phyloP scores from a whole-genome alignment of 164 flowering plant genomes.

The Chimonanthus salicifolius region DNA sequence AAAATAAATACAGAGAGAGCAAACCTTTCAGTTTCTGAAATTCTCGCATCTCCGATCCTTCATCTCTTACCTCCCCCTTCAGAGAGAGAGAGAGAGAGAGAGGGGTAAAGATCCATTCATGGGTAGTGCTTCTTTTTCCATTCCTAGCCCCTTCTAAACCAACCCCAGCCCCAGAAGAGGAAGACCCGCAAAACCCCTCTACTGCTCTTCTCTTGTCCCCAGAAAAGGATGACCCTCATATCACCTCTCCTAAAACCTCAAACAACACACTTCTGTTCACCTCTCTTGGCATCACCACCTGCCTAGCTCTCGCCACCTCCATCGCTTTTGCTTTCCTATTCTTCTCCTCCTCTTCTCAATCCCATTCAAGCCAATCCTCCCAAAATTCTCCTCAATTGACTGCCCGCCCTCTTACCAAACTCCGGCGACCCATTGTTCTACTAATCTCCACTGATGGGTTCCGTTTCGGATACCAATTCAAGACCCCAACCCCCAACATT shows the following conservation, averaged over 20 bases:
- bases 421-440: slow-evolving; percentile 18
- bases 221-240: neutral
- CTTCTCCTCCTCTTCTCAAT: neutral
- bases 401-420: slow-evolving; percentile 11
- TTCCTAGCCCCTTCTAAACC: slow-evolving; percentile 11
- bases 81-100: neutral
- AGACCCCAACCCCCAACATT: slow-evolving; percentile 28
- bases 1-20: too few species aligned
- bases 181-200: slow-evolving; percentile 1
- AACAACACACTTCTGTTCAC: neutral
- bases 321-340: slow-evolving; percentile 10
- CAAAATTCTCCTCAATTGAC: neutral
- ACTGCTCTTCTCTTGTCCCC: neutral
- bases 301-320: slow-evolving; percentile 3
- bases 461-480: slow-evolving; percentile 31
- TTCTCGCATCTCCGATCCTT: too few species aligned
- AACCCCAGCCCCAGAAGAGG: neutral
- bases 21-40: too few species aligned
- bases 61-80: too few species aligned
- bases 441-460: slow-evolving; percentile 29
- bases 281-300: slow-evolving; percentile 8
- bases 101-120: neutral
- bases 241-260: neutral
- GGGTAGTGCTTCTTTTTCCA: slow-evolving; percentile 13
- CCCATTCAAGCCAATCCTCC: neutral